Evolutionary conservation across 2,329 filamentous ascomycete species (phyloP).

Genomic region (Fusarium pseudograminearum): DNA sequence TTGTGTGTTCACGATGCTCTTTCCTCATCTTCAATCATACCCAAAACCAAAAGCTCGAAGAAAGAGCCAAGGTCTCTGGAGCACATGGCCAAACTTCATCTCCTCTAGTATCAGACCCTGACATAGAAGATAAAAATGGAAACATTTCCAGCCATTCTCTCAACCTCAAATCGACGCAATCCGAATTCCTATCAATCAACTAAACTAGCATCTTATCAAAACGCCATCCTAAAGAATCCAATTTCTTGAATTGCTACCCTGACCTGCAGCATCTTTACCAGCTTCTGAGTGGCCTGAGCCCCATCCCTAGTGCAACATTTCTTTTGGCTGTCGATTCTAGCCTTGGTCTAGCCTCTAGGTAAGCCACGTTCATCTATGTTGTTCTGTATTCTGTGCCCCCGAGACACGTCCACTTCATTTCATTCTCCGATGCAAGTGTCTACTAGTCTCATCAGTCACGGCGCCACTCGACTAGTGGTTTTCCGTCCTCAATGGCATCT

Average conservation of each 20-base stretch:
- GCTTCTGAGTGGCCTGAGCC: conserved; percentile 13
- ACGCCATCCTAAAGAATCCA: conserved; percentile 37
- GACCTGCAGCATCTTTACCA: conserved; percentile 13
- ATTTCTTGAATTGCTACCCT: conserved; percentile 25
- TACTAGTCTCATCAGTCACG: conserved; percentile 37
- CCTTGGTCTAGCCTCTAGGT: conserved; percentile 37
- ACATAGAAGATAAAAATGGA: conserved; percentile 20
- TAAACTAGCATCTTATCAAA: conserved; percentile 17
- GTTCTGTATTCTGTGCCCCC: conserved; percentile 27
- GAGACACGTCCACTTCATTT: conserved; percentile 44
- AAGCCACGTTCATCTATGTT: conserved; percentile 38
- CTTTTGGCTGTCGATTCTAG: conserved; percentile 33
- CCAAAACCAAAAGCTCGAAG: neutral
- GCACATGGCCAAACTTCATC: conserved; percentile 27
- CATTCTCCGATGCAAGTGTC: conserved; percentile 36
- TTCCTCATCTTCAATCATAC: conserved; percentile 20
- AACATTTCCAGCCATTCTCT: conserved; percentile 19
- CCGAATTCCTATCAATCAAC: conserved; percentile 19
- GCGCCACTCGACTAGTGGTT: conserved; percentile 44
- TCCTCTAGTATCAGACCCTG: neutral
- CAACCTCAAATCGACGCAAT: conserved; percentile 17
- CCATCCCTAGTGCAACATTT: conserved; percentile 36
- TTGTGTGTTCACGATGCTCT: conserved; percentile 20
- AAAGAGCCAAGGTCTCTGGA: conserved; percentile 14
- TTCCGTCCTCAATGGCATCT: conserved; percentile 34